Percentiles rank a stretch among this genome's conserved stretches.
phyloP scores from a whole-genome alignment of 1,284 basidiomycete genomes.

The Boletus semigastroideus region DNA sequence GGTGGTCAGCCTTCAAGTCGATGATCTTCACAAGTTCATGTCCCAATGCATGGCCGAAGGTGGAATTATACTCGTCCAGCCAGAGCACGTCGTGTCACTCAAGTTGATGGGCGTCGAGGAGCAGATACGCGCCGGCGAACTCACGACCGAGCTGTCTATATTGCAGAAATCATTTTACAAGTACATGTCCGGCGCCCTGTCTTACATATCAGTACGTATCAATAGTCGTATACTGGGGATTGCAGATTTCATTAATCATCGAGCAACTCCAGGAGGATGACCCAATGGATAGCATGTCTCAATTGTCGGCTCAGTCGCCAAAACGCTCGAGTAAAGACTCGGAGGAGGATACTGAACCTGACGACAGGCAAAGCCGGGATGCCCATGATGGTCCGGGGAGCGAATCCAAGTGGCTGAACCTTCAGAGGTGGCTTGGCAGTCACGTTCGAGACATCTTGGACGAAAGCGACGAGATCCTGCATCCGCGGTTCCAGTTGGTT shows the following conservation, averaged over 20 bases:
- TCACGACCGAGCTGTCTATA: fast-evolving
- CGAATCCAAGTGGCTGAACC: neutral
- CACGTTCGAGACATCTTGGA: neutral
- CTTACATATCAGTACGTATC: neutral
- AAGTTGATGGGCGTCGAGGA: slow-evolving; percentile 12
- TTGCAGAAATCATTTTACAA: neutral
- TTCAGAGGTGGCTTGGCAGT: neutral
- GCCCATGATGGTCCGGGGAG: neutral
- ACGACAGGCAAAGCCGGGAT: neutral
- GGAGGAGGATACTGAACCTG: no score
- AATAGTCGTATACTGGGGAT: neutral
- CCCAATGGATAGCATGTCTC: neutral
- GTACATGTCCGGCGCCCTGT: neutral
- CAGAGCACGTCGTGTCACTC: slow-evolving; percentile 50
- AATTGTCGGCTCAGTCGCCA: neutral
- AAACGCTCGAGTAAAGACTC: neutral
- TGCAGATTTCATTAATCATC: neutral
- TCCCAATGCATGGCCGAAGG: slow-evolving; percentile 36
- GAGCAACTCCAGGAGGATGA: neutral
- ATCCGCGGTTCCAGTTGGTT: neutral
- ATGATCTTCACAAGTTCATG: slow-evolving; percentile 32
- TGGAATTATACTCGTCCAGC: slow-evolving; percentile 47
- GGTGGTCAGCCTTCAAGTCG: neutral
- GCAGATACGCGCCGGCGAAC: slow-evolving; percentile 10
- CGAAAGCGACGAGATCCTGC: neutral